phyloP scores from a whole-genome alignment of 306 rosid genomes.

The Lathyrus tuberosus region DNA sequence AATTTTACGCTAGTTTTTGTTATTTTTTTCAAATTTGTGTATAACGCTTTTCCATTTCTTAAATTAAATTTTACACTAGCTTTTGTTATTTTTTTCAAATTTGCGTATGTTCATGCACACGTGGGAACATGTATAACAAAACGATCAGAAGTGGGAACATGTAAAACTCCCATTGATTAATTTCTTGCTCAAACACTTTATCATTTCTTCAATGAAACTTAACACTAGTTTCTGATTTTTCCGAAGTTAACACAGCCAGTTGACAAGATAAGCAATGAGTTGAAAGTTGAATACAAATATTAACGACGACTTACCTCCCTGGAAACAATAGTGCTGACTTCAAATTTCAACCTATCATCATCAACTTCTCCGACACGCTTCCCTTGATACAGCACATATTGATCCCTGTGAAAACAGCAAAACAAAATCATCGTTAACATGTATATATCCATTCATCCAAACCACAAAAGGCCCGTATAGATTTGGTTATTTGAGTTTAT shows the following conservation, averaged over 20 bases:
- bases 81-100: background rate
- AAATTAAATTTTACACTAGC: background rate
- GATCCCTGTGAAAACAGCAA: constrained; percentile 59
- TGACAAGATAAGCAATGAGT: background rate
- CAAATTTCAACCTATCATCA: constrained; percentile 89
- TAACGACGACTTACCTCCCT: constrained; percentile 70
- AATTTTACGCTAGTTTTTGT: background rate
- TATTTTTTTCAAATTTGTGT: background rate
- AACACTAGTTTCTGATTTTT: background rate
- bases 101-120: background rate
- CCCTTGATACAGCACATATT: constrained; percentile 55
- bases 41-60: background rate
- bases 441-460: background rate
- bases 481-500: background rate
- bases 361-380: constrained; percentile 73
- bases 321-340: constrained; percentile 72
- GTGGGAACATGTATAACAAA: background rate
- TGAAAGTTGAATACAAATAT: background rate
- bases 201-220: background rate
- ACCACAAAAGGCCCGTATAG: background rate
- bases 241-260: background rate
- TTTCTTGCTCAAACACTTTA: background rate
- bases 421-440: constrained; percentile 14
- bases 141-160: background rate
- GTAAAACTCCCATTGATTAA: background rate